A percentile compares a stretch with the other conserved stretches of the same genome.
These are phyloP conservation scores for Candida xyloterini DNA, from an alignment of 805 yeast genomes.

Conservation along the genomic window DNA sequence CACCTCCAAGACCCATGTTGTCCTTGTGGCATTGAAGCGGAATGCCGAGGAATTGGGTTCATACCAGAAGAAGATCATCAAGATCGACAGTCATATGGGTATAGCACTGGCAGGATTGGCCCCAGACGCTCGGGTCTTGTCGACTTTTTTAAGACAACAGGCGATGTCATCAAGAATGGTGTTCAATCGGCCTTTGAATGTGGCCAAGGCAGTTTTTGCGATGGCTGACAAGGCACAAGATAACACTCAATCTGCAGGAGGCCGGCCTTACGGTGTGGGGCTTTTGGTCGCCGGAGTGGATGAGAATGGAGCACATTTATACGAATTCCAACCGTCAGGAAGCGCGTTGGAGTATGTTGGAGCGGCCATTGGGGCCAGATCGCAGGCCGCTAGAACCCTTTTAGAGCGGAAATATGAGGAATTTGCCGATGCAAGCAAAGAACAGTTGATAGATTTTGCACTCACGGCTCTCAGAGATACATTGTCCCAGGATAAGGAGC, in stretches of 20 bases:
- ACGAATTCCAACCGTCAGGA: conserved; percentile 96
- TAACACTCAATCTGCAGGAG: conserved; percentile 93
- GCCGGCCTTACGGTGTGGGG: conserved; percentile 98
- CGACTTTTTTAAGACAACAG: conserved; percentile 85
- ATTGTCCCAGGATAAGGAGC: conserved; percentile 88
- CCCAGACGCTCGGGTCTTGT: conserved; percentile 94
- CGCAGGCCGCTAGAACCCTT: conserved; percentile 97
- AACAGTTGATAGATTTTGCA: conserved; percentile 79
- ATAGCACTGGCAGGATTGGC: conserved; percentile 96
- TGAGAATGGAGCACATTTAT: conserved; percentile 89
- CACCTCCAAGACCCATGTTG: conserved; percentile 82
- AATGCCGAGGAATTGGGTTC: conserved; percentile 97
- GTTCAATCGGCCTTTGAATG: conserved; percentile 79
- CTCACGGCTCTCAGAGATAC: conserved; percentile 92
- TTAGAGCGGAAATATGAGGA: conserved; percentile 80
- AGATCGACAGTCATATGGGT: conserved; percentile 91
- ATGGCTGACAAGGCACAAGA: conserved; percentile 96
- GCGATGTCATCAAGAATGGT: conserved; percentile 85
- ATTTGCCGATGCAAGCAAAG: conserved; percentile 58
- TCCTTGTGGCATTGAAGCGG: conserved; percentile 89
- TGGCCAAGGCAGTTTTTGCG: conserved; percentile 76
- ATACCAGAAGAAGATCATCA: conserved; percentile 89
- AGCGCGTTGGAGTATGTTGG: conserved; percentile 88
- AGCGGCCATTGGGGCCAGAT: conserved; percentile 96
- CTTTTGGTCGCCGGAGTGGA: conserved; percentile 86